Evolutionary conservation across 768 basidiomycete genomes (phyloP), one percentile per base, ranked within the genome.

Genomic region (Lactifluus hygrophoroides): DNA sequence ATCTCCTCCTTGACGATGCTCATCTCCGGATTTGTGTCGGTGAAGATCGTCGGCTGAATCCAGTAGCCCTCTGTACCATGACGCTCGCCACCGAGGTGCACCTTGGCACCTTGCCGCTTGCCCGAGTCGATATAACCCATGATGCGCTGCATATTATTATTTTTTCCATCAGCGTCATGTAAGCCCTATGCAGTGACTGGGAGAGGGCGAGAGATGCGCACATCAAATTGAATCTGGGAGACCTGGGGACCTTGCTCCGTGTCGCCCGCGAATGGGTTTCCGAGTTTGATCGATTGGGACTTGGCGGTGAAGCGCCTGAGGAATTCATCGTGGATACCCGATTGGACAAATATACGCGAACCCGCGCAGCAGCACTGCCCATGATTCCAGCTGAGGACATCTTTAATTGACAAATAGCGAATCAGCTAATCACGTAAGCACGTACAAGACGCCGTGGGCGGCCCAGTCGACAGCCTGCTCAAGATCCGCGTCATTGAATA

Each of bases 331-430:
- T 93, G 91, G 64, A 93, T 81, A 2, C 74, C 72, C 57, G 80
- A 82, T 66, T 92, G 90, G 6, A 94, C 87, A 66, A 79, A 90
- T 64, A 93, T 83, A 61, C 92, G 81, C 23, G 89, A 86, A 11
- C 90, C 88, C 9, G 88, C 90, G 62, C 81, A 82, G 73, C 90
- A 92, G 14, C 78, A 75, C 71, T 92, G 90, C 23, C 92, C 90
- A 51, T 81, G 79, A 65, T 88, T 88, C 73, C 72, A 81, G 73
- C 83, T 86, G 19, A n/a, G 17, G 23, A 8, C 5, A 11, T 5
- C 7, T n/a, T 2, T 7, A 11, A 23, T 0, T 43, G 32, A 10
- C 42, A n/a, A n/a, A n/a, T n/a, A n/a, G n/a, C 10, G 35, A 35
- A 35, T 35, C 35, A 3, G 21, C 21, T 21, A 23, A 9, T 28